Conservation (phyloP, 805 yeast species). For the Metschnikowia picachoensis region DNA sequence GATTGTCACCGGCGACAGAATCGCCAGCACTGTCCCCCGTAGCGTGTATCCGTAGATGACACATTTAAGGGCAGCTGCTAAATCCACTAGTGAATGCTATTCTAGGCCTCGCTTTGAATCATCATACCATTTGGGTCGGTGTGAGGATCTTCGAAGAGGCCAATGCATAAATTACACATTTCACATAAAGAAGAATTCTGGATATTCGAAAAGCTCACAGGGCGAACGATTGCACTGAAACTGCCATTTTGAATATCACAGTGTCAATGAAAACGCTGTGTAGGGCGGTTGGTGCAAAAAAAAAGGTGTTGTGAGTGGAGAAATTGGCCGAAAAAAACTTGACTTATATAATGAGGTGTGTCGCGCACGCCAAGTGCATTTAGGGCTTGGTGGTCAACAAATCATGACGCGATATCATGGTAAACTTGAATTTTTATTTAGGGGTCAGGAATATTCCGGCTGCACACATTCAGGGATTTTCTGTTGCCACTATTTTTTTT, state of each 20-base stretch:
- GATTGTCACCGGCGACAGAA: slow-evolving; percentile 22
- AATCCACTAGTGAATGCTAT: slow-evolving; percentile 19
- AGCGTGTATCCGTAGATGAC: slow-evolving; percentile 16
- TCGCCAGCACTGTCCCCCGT: slow-evolving; percentile 24
- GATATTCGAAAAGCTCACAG: neutral
- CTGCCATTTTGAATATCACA: slow-evolving; percentile 5
- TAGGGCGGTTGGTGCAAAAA: neutral
- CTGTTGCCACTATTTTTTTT: too few species aligned
- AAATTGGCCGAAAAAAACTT: neutral
- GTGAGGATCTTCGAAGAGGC: slow-evolving; percentile 34
- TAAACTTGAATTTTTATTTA: too few species aligned
- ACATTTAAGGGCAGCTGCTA: slow-evolving; percentile 16
- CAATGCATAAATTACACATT: slow-evolving; percentile 4
- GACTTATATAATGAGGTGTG: neutral
- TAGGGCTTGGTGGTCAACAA: too few species aligned
- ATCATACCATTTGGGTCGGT: slow-evolving; percentile 27
- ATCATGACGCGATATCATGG: too few species aligned
- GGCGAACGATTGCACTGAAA: slow-evolving; percentile 3
- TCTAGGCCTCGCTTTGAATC: slow-evolving; percentile 37
- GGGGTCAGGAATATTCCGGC: too few species aligned
- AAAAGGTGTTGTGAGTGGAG: neutral
- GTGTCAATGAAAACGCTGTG: slow-evolving; percentile 3
- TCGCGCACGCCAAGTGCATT: neutral
- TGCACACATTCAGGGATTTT: too few species aligned
- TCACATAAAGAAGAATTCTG: too few species aligned